phyloP scores from a whole-genome alignment of 2,329 filamentous ascomycete genomes.

The Epichloe uncinata region DNA sequence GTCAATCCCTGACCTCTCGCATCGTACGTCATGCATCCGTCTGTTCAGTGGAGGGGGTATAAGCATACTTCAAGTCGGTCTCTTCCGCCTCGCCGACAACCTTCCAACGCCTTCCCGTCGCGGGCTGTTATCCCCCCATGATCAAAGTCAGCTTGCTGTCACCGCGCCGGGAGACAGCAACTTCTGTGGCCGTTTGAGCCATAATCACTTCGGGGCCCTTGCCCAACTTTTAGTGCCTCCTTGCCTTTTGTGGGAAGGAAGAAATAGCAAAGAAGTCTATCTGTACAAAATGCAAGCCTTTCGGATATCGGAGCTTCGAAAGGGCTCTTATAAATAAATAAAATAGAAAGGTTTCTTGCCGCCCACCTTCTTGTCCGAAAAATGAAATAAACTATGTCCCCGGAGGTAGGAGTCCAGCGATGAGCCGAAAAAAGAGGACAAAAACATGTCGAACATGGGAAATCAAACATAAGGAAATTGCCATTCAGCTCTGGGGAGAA shows the following conservation, averaged over 20 bases:
- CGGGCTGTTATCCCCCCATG: background rate
- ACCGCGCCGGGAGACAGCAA: conserved; percentile 3
- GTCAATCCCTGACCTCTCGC: conserved; percentile 22
- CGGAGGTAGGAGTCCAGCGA: conserved; percentile 1
- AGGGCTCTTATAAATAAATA: background rate
- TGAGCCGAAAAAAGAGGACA: background rate
- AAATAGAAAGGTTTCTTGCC: background rate
- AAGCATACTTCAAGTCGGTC: conserved; percentile 23
- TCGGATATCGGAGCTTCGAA: conserved; percentile 2
- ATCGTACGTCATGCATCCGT: conserved; percentile 19
- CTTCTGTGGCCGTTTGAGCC: conserved; percentile 3
- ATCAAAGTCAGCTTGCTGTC: conserved; percentile 1
- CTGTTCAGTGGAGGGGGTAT: conserved; percentile 22
- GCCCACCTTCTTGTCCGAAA: conserved; percentile 4
- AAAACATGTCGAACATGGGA: conserved; percentile 16
- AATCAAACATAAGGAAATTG: conserved; percentile 10
- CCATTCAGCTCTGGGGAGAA: conserved; percentile 2
- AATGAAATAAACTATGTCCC: conserved; percentile 2
- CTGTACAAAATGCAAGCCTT: conserved; percentile 24
- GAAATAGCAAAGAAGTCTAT: conserved; percentile 29
- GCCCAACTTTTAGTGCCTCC: conserved; percentile 21
- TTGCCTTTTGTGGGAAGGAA: conserved; percentile 18
- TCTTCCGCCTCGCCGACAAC: conserved; percentile 23
- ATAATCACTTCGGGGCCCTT: conserved; percentile 15
- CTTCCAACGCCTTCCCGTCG: conserved; percentile 25